Conservation (phyloP, 495 filamentous ascomycete species). For the Aspergillus coremiiformis region DNA sequence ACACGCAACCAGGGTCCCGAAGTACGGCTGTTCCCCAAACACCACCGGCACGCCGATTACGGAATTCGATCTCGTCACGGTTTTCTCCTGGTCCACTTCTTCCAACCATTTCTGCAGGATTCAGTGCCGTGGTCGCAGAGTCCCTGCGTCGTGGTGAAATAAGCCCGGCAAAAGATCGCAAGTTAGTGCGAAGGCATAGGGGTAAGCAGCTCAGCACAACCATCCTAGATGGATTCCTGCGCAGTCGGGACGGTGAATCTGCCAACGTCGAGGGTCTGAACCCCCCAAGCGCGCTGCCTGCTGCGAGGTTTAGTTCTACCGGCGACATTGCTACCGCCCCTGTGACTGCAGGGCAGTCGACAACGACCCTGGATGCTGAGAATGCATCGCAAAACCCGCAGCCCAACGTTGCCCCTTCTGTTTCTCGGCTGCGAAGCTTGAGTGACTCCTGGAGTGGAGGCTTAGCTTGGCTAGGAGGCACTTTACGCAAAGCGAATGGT, state of each 20-base stretch:
- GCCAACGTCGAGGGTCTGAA: conserved; percentile 10
- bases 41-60: conserved; percentile 24
- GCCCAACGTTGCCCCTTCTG: conserved; percentile 15
- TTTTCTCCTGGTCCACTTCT: conserved; percentile 44
- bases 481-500: conserved; percentile 7
- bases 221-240: conserved; percentile 16
- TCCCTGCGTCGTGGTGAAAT: conserved; percentile 47
- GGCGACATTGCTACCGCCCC: conserved; percentile 18
- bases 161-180: conserved; percentile 32
- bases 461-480: conserved; percentile 38
- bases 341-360: conserved; percentile 22
- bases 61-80: conserved; percentile 34
- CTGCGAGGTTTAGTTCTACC: conserved; percentile 26
- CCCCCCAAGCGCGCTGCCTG: conserved; percentile 18
- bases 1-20: conserved; percentile 11
- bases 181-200: conserved; percentile 17
- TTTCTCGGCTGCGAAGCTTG: conserved; percentile 33
- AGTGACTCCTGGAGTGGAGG: conserved; percentile 40
- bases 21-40: conserved; percentile 27
- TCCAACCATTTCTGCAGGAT: conserved; percentile 46
- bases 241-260: conserved; percentile 15
- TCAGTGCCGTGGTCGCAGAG: conserved; percentile 57
- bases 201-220: conserved; percentile 26
- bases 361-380: conserved; percentile 19
- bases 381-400: conserved; percentile 4